A percentile compares a stretch with the other conserved stretches of the same genome.
Conservation (phyloP, 2,329 filamentous ascomycete species). For the Apiospora sp. region DNA sequence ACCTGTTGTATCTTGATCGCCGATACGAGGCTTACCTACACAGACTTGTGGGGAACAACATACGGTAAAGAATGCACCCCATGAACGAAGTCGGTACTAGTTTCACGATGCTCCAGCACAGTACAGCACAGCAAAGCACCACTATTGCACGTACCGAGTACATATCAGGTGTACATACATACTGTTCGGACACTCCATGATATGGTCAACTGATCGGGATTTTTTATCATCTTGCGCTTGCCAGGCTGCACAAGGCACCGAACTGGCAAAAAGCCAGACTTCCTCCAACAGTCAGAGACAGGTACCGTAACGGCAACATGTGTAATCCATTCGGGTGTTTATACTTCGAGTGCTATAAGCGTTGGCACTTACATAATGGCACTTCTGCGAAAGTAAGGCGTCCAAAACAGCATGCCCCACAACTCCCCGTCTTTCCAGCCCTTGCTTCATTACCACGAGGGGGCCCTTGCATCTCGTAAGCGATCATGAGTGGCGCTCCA, state of each 20-base stretch:
- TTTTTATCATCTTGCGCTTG: not conserved
- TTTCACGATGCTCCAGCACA: slow-evolving; percentile 16
- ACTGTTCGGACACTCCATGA: not conserved
- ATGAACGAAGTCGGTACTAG: slow-evolving; percentile 1
- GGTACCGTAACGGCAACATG: no score
- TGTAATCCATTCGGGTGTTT: no score
- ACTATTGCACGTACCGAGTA: not conserved
- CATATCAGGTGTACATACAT: not conserved
- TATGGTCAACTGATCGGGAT: not conserved
- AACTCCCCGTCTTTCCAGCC: not conserved
- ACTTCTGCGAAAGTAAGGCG: not conserved
- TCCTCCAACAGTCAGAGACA: no score
- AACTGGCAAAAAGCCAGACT: no score
- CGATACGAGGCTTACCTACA: slow-evolving; percentile 6
- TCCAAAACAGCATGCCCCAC: slow-evolving; percentile 15
- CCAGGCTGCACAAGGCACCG: not conserved
- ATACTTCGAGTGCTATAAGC: no score
- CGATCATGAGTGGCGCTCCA: slow-evolving; percentile 3
- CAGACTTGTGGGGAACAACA: not conserved
- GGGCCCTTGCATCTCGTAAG: slow-evolving; percentile 19
- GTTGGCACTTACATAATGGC: no score
- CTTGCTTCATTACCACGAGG: slow-evolving; percentile 12
- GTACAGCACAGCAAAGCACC: not conserved
- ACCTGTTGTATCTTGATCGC: not conserved
- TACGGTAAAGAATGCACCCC: not conserved